Evolutionary conservation across 148 eudicot species (phyloP).

Genomic region (Talinum fruticosum): DNA sequence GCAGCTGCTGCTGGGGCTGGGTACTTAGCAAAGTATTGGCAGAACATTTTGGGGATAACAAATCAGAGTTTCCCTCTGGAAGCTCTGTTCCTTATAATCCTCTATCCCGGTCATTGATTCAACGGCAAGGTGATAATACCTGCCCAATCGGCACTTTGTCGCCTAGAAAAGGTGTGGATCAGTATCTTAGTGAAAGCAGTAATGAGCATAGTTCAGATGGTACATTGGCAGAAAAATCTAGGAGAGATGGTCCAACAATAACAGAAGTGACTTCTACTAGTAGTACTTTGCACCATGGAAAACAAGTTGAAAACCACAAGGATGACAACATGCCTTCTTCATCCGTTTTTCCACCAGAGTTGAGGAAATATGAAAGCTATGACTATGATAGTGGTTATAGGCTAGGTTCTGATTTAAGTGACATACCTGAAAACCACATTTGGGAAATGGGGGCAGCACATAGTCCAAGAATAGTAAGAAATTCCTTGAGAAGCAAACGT

Average conservation of each 20-base stretch:
- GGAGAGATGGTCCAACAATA: constrained; percentile 16
- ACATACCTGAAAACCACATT: constrained; percentile 32
- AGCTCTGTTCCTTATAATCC: constrained; percentile 29
- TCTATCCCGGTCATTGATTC: constrained; percentile 29
- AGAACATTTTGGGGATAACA: constrained; percentile 40
- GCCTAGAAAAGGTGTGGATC: constrained; percentile 16
- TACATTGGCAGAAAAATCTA: constrained; percentile 19
- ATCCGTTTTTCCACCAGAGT: constrained; percentile 25
- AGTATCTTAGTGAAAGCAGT: constrained; percentile 23
- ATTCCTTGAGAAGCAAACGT: constrained; percentile 44
- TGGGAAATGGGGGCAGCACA: constrained; percentile 35
- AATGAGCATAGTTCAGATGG: constrained; percentile 19
- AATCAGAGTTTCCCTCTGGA: constrained; percentile 30
- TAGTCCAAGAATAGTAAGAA: constrained; percentile 37
- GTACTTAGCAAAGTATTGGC: constrained; percentile 63
- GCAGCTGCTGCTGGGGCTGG: constrained; percentile 87
- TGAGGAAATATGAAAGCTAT: constrained; percentile 21
- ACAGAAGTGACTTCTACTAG: constrained; percentile 30
- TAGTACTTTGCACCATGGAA: constrained; percentile 29
- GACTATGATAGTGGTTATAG: constrained; percentile 25
- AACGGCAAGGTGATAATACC: constrained; percentile 28
- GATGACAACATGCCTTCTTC: constrained; percentile 24
- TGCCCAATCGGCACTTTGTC: constrained; percentile 19
- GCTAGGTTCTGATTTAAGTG: constrained; percentile 27
- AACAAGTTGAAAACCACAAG: constrained; percentile 11